Conservation (phyloP, 2,329 filamentous ascomycete genomes). For the Trichoderma polysporum region DNA sequence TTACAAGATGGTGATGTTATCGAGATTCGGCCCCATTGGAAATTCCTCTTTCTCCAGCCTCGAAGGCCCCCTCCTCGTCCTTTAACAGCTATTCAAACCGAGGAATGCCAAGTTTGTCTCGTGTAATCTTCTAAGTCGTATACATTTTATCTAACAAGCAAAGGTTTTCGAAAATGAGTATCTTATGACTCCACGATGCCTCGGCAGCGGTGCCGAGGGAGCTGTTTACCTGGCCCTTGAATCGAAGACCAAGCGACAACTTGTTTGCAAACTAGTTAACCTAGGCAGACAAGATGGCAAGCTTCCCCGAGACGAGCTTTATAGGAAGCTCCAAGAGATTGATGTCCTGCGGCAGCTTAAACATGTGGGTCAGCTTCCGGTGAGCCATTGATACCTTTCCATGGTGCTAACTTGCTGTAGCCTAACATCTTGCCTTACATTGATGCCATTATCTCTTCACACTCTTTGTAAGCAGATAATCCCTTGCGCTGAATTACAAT, state of each 20-base stretch:
- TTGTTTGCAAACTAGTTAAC: slow-evolving; percentile 68
- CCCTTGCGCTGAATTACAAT: not conserved
- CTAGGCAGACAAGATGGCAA: slow-evolving; percentile 38
- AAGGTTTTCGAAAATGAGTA: slow-evolving; percentile 39
- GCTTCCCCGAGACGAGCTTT: slow-evolving; percentile 31
- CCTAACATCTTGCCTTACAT: slow-evolving; percentile 55
- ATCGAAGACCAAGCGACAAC: slow-evolving; percentile 52
- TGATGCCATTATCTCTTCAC: slow-evolving; percentile 49
- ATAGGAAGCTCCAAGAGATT: slow-evolving; percentile 48
- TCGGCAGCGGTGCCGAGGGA: slow-evolving; percentile 41
- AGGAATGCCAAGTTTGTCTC: slow-evolving; percentile 35
- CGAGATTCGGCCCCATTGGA: slow-evolving; percentile 41
- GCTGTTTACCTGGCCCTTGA: slow-evolving; percentile 45
- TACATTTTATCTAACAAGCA: not conserved
- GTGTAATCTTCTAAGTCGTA: not conserved
- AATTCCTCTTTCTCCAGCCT: slow-evolving; percentile 36
- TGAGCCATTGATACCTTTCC: not conserved
- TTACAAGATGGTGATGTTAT: slow-evolving; percentile 53
- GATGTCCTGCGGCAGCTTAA: slow-evolving; percentile 53
- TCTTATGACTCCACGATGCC: slow-evolving; percentile 34
- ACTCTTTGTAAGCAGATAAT: slow-evolving; percentile 42
- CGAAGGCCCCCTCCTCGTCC: slow-evolving; percentile 27
- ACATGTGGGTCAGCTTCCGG: slow-evolving; percentile 45
- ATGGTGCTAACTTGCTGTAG: slow-evolving; percentile 35
- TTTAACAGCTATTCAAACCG: slow-evolving; percentile 33